Percentiles rank a stretch among this genome's conserved stretches.
These are phyloP conservation scores for Spathaspora boniae DNA, from an alignment of 805 yeast species.

Conservation along the genomic window DNA sequence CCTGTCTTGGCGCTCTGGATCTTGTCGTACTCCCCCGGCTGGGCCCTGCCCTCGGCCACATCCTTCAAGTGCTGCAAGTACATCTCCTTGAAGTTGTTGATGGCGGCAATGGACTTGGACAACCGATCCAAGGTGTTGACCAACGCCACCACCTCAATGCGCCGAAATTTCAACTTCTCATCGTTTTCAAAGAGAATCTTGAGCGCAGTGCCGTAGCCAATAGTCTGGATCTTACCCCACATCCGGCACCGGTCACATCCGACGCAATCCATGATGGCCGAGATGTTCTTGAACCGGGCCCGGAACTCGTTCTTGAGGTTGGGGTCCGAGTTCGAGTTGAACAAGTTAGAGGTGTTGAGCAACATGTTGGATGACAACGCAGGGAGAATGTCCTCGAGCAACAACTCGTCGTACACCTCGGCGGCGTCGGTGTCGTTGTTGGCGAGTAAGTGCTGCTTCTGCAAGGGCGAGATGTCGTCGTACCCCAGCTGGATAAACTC, in stretches of 20 bases:
- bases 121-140: conserved; percentile 90
- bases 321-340: conserved; percentile 43
- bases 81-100: conserved; percentile 63
- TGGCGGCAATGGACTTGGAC: conserved; percentile 76
- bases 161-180: conserved; percentile 57
- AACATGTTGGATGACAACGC: conserved; percentile 41
- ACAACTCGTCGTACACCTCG: conserved; percentile 13
- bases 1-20: conserved; percentile 20
- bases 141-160: conserved; percentile 85
- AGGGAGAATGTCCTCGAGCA: conserved; percentile 33
- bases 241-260: conserved; percentile 96
- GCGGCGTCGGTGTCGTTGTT: conserved; percentile 37
- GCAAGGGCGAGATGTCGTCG: conserved; percentile 14
- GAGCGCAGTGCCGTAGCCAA: conserved; percentile 96
- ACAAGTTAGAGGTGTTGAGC: conserved; percentile 45
- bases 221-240: conserved; percentile 98
- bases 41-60: conserved; percentile 35
- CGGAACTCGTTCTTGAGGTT: conserved; percentile 81
- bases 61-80: conserved; percentile 43
- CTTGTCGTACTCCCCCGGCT: conserved; percentile 40
- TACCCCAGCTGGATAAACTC: conserved; percentile 24
- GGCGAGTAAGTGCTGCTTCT: conserved; percentile 27
- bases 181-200: conserved; percentile 71
- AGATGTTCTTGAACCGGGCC: conserved; percentile 80
- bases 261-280: conserved; percentile 95